A percentile compares a stretch with the other conserved stretches of the same genome.
Evolutionary conservation across 805 yeast genomes (phyloP).

Genomic region (Starmerella sp.): DNA sequence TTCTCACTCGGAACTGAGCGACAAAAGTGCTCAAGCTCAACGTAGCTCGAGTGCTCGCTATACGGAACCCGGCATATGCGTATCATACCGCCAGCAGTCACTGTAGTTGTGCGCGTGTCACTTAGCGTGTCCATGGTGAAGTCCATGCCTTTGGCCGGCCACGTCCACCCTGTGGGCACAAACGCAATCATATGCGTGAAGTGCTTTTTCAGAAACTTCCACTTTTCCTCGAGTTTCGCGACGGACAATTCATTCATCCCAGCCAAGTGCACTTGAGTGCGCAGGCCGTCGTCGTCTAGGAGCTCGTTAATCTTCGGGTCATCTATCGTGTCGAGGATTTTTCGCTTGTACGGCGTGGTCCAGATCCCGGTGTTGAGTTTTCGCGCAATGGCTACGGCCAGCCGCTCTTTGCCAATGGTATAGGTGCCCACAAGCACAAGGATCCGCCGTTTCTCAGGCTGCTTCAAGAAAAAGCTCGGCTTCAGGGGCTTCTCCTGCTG

Average conservation of each 20-base stretch:
- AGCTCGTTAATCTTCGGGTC: constrained; percentile 32
- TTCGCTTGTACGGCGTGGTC: constrained; percentile 40
- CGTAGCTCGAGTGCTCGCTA: constrained; percentile 85
- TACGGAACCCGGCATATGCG: constrained; percentile 66
- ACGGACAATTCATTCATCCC: constrained; percentile 47
- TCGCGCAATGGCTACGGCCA: constrained; percentile 46
- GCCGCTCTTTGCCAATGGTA: constrained; percentile 81
- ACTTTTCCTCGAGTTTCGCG: constrained; percentile 37
- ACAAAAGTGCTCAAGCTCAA: constrained; percentile 63
- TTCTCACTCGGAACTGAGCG: constrained; percentile 38
- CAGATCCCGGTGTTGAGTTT: constrained; percentile 28
- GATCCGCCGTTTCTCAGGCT: constrained; percentile 28
- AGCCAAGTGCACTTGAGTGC: constrained; percentile 58
- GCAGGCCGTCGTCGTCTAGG: constrained; percentile 36
- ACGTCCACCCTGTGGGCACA: constrained; percentile 89
- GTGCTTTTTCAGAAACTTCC: constrained; percentile 35
- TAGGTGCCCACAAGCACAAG: constrained; percentile 74
- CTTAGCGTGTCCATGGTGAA: constrained; percentile 16
- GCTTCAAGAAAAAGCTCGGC: constrained; percentile 19
- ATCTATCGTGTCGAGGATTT: constrained; percentile 38
- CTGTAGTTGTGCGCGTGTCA: constrained; percentile 11
- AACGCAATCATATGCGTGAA: constrained; percentile 60
- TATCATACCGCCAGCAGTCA: constrained; percentile 26
- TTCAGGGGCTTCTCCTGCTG: constrained; percentile 28
- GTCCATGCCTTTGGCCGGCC: constrained; percentile 26